phyloP scores from a whole-genome alignment of 2,329 filamentous ascomycete genomes.

The Verticillium klebahnii region DNA sequence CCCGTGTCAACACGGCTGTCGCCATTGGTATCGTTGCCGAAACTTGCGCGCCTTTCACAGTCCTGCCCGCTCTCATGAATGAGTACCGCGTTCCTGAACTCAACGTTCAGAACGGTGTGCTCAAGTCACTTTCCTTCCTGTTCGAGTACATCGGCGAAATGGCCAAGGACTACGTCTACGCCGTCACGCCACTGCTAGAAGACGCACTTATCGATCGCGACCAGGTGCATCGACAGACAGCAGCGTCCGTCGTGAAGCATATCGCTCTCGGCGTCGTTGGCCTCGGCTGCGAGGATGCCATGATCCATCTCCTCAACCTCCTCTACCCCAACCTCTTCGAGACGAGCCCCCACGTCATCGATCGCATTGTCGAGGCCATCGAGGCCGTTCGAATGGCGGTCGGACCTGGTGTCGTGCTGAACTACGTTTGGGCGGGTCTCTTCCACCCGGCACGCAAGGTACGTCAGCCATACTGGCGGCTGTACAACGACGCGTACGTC shows the following conservation, averaged over 20 bases:
- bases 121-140: slow-evolving; percentile 94
- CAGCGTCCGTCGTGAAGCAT: slow-evolving; percentile 95
- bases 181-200: slow-evolving; percentile 90
- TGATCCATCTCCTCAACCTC: slow-evolving; percentile 95
- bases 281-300: slow-evolving; percentile 94
- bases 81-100: slow-evolving; percentile 97
- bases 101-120: slow-evolving; percentile 97
- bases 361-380: slow-evolving; percentile 95
- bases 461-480: slow-evolving; percentile 86
- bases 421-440: slow-evolving; percentile 95
- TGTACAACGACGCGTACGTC: slow-evolving; percentile 97
- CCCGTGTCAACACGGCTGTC: slow-evolving; percentile 95
- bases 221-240: slow-evolving; percentile 95
- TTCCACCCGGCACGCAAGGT: slow-evolving; percentile 98
- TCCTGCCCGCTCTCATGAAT: slow-evolving; percentile 98
- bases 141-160: slow-evolving; percentile 99
- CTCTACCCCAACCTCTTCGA: slow-evolving; percentile 97
- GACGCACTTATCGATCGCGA: slow-evolving; percentile 97
- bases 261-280: slow-evolving; percentile 97
- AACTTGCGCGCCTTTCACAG: slow-evolving; percentile 96
- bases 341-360: slow-evolving; percentile 96
- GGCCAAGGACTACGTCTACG: slow-evolving; percentile 99
- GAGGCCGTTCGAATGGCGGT: slow-evolving; percentile 93
- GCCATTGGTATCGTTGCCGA: slow-evolving; percentile 98
- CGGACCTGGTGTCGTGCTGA: slow-evolving; percentile 87